Percentiles rank a stretch among this genome's conserved stretches.
Conservation (phyloP, 2,329 filamentous ascomycete genomes). For the Arthrobotrys sinensis region DNA sequence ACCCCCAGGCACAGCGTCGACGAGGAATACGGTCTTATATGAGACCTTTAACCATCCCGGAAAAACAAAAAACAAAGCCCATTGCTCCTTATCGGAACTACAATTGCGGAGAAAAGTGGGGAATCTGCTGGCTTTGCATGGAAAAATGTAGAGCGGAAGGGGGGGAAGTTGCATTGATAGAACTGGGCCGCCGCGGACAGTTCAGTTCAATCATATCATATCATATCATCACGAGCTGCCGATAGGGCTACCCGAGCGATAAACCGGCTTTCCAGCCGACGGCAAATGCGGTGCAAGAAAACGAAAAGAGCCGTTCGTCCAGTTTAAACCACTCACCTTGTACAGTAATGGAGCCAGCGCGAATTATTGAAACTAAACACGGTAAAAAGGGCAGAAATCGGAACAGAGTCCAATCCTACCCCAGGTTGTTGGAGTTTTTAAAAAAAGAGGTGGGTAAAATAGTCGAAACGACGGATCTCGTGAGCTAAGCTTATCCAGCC, state of each 20-base stretch:
- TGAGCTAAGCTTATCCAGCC: constrained; percentile 58
- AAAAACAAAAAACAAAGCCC: constrained; percentile 19
- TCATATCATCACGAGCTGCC: constrained; percentile 55
- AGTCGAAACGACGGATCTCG: constrained; percentile 57
- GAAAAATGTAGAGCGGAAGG: constrained; percentile 26
- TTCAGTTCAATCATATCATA: constrained; percentile 1
- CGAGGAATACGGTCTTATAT: constrained; percentile 23
- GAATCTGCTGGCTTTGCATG: constrained; percentile 29
- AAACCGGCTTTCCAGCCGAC: constrained; percentile 28
- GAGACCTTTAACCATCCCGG: constrained; percentile 15
- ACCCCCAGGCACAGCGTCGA: constrained; percentile 4
- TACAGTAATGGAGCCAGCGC: constrained; percentile 61
- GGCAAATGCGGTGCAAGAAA: constrained; percentile 23
- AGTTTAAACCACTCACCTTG: constrained; percentile 59
- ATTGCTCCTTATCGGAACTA: constrained; percentile 30
- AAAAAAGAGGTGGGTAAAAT: constrained; percentile 39
- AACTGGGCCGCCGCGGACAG: constrained; percentile 20
- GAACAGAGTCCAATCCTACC: constrained; percentile 59
- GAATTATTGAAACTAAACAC: constrained; percentile 56
- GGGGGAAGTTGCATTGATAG: constrained; percentile 9
- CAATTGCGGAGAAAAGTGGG: constrained; percentile 27
- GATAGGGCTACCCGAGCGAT: constrained; percentile 53
- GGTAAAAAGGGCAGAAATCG: constrained; percentile 60
- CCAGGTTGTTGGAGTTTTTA: constrained; percentile 51
- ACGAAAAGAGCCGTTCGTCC: constrained; percentile 45